These are phyloP conservation scores for Apiotrichum sp. DNA, from an alignment of 1,284 basidiomycete species.

Conservation along the genomic window DNA sequence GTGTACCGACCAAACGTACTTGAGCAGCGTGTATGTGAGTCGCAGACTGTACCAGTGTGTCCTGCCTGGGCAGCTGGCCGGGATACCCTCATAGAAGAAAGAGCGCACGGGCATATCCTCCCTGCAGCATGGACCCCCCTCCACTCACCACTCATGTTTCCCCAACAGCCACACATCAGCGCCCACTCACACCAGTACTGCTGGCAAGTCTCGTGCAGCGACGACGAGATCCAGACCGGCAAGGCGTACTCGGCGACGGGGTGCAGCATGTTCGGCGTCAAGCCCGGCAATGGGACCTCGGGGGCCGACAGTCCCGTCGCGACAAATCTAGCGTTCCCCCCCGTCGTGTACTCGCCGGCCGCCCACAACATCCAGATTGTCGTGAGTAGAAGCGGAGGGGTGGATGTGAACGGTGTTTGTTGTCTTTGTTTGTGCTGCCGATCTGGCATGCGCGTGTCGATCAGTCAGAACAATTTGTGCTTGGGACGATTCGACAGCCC, in stretches of 20 bases:
- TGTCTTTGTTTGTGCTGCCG: background rate
- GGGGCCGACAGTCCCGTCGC: background rate
- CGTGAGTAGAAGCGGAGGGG: background rate
- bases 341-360: slow-evolving; percentile 4
- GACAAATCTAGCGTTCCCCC: slow-evolving; percentile 1
- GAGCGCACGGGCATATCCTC: too few relatives aligned
- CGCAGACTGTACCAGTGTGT: too few relatives aligned
- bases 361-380: slow-evolving; percentile 8
- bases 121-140: too few relatives aligned
- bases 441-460: background rate
- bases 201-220: slow-evolving; percentile 4
- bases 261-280: background rate
- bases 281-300: background rate
- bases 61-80: too few relatives aligned
- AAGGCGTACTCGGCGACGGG: background rate
- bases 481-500: too few relatives aligned
- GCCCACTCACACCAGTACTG: slow-evolving; percentile 4
- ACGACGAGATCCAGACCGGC: background rate
- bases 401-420: too few relatives aligned
- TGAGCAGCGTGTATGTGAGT: slow-evolving; percentile 3
- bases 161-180: too few relatives aligned
- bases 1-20: background rate
- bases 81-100: too few relatives aligned
- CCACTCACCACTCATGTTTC: too few relatives aligned
- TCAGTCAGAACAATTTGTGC: too few relatives aligned